Evolutionary conservation across 2,329 filamentous ascomycete genomes (phyloP).

Genomic region (Fusarium camptoceras): DNA sequence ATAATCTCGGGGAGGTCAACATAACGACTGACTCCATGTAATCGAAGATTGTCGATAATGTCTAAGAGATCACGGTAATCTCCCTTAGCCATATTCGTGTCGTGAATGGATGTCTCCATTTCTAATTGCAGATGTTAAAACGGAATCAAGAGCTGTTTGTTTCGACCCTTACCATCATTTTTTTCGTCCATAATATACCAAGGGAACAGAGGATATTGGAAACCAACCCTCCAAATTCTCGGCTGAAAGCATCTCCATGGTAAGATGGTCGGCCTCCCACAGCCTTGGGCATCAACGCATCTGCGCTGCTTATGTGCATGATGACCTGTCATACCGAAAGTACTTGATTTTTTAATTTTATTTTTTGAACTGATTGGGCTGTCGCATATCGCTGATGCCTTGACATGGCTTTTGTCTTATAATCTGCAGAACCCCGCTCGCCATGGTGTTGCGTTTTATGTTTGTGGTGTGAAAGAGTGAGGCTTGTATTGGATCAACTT

Average conservation of each 20-base stretch:
- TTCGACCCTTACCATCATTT: not conserved
- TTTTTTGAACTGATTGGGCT: not conserved
- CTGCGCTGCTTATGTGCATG: not conserved
- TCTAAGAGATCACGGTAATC: constrained; percentile 41
- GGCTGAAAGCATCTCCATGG: not conserved
- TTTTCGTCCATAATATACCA: not conserved
- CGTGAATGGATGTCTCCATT: not conserved
- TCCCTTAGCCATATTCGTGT: not conserved
- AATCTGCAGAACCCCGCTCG: not conserved
- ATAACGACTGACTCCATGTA: constrained; percentile 52
- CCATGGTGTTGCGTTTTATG: no score
- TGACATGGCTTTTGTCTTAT: not conserved
- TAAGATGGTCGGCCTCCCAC: constrained; percentile 2
- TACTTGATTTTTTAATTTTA: not conserved
- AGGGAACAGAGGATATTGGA: not conserved
- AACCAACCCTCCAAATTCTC: not conserved
- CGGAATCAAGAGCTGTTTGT: rapidly evolving
- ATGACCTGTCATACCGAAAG: not conserved
- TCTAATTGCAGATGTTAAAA: not conserved
- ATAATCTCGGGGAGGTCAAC: constrained; percentile 60
- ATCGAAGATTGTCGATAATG: constrained; percentile 53
- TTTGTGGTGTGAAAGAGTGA: not conserved
- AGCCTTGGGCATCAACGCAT: not conserved
- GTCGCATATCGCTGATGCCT: not conserved
- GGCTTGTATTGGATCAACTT: not conserved